Base-by-base conservation (phyloP, 2,329 filamentous ascomycete species). In the Metarhizium rileyi region DNA sequence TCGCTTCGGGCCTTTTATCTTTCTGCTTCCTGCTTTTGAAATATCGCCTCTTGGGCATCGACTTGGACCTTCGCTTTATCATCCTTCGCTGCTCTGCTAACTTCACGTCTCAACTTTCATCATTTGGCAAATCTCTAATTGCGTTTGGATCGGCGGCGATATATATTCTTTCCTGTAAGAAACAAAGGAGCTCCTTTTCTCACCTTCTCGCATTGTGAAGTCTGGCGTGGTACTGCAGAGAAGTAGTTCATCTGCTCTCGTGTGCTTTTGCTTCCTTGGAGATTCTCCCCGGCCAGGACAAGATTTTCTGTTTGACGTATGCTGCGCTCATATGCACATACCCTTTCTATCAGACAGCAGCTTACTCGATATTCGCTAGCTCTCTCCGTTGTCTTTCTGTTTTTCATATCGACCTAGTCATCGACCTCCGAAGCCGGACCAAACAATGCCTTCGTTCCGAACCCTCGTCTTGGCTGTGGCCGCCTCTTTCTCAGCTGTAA, bases 391-490 rank as follows among this genome's bases (percentile, higher is more conserved):
- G 9, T 8, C 28, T 36, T 36, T 8, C 33, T 5, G n/a, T 25
- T 16, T 7, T 14, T 7, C 5, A n/a, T 22, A 40, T 36, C 36
- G n/a, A 40, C 12, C 36, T 20, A 40, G 7, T 22, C 36, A n/a
- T 22, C 12, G n/a, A 40, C 3, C n/a, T 20, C 5, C 38, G 20
- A 18, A 5, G 8, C 10, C 23, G 12, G 18, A 35, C 46, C 26
- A 42, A 57, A 69, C 51, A 35, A 84, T 84, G 80, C 71, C 70
- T 59, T 79, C 76, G 27, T 63, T 80, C 63, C 76, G 71, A 63
- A 66, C 71, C 54, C 67, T 74, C 52, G 56, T 78, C 55, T 59
- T 83, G 66, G 75, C 80, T 55, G 64, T 76, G 57, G 78, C 77
- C 59, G 62, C 75, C 38, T 70, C 75, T 53, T 66, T 83, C 53